These are phyloP conservation scores for Suillus bovinus DNA, from an alignment of 768 basidiomycete genomes.

Conservation along the genomic window DNA sequence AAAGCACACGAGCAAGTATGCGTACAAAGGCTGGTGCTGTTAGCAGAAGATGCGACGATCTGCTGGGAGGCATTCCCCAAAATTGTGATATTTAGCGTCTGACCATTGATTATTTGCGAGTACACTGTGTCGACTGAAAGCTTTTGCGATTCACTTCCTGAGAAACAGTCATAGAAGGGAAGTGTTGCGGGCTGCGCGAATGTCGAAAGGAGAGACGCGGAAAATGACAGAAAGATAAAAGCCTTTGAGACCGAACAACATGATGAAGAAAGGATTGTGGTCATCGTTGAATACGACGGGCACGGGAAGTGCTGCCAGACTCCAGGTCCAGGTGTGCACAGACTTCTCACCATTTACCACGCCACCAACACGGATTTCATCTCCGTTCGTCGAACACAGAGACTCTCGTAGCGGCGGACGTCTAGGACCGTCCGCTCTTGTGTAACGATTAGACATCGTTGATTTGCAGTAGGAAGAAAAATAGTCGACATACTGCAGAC, in stretches of 20 bases:
- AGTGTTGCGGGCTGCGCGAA: constrained; percentile 61
- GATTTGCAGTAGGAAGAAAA: neutral
- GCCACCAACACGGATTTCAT: constrained; percentile 20
- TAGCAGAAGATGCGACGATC: constrained; percentile 60
- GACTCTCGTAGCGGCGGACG: neutral
- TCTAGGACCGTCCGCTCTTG: neutral
- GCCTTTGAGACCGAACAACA: constrained; percentile 1
- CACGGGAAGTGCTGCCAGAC: constrained; percentile 7
- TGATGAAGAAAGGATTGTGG: constrained; percentile 13
- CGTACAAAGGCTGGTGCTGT: constrained; percentile 68
- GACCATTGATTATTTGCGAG: constrained; percentile 59
- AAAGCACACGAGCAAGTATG: constrained; percentile 10
- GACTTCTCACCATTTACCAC: constrained; percentile 22
- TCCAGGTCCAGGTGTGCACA: neutral
- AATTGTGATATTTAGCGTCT: constrained; percentile 67
- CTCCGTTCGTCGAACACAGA: neutral
- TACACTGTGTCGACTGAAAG: constrained; percentile 71
- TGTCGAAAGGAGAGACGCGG: constrained; percentile 26
- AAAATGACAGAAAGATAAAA: constrained; percentile 13
- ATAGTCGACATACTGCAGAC: neutral
- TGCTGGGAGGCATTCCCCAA: constrained; percentile 61
- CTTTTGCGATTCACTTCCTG: constrained; percentile 52
- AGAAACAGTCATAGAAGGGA: constrained; percentile 70
- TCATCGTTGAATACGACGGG: constrained; percentile 27
- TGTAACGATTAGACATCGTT: neutral